These are phyloP conservation scores for Santalum album DNA, from an alignment of 164 flowering plant species.

Conservation along the genomic window DNA sequence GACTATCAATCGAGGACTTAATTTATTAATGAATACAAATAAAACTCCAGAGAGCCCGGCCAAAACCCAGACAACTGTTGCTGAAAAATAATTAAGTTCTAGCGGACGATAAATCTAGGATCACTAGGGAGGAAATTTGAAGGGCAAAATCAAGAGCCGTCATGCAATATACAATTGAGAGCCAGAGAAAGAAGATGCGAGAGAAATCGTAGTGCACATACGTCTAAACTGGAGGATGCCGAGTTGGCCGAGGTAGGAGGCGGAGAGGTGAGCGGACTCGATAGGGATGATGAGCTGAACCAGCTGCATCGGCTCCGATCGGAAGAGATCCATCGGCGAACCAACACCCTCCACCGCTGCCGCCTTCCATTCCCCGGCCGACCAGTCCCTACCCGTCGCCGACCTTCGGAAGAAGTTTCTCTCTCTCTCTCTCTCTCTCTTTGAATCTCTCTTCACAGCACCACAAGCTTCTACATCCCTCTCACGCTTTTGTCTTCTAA, in stretches of 20 bases:
- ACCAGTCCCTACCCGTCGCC: background rate
- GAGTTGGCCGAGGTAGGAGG: slow-evolving; percentile 3
- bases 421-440: background rate
- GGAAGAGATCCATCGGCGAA: slow-evolving; percentile 5
- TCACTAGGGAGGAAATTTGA: too few species aligned
- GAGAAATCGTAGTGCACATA: background rate
- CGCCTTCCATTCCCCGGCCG: background rate
- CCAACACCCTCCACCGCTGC: background rate
- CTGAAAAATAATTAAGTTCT: too few species aligned
- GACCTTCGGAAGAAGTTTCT: background rate
- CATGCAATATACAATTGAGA: background rate
- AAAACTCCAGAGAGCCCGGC: too few species aligned
- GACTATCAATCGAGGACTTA: too few species aligned
- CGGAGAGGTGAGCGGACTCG: slow-evolving; percentile 7
- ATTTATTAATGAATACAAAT: too few species aligned
- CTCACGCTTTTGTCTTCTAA: too few species aligned
- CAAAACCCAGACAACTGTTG: too few species aligned
- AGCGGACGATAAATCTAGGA: too few species aligned
- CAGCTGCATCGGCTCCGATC: slow-evolving; percentile 7
- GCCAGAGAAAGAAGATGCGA: background rate
- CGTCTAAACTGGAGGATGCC: slow-evolving; percentile 6
- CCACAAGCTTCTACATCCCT: too few species aligned
- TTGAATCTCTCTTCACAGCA: too few species aligned
- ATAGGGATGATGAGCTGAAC: slow-evolving; percentile 8
- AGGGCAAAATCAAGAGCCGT: too few species aligned